phyloP scores from a whole-genome alignment of 805 yeast species.

The Spathaspora gorwiae region DNA sequence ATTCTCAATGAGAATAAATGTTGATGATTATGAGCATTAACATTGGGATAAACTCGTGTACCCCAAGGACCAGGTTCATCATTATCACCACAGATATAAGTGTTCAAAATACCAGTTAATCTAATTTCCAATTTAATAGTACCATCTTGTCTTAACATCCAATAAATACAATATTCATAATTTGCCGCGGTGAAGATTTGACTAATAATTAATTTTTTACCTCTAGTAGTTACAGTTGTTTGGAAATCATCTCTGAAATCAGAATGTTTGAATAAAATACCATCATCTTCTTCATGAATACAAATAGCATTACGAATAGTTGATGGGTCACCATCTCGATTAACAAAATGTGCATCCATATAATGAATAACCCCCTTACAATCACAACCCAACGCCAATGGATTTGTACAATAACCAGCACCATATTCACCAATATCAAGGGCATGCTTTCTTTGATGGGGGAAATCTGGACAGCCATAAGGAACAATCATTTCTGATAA shows the following conservation, averaged over 20 bases:
- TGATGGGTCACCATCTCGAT: constrained; percentile 62
- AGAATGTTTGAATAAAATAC: constrained; percentile 73
- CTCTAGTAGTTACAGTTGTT: constrained; percentile 71
- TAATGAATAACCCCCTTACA: constrained; percentile 84
- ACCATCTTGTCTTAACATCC: constrained; percentile 82
- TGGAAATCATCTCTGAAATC: constrained; percentile 78
- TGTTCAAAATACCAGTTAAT: constrained; percentile 79
- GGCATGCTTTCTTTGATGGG: constrained; percentile 83
- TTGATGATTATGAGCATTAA: constrained; percentile 84
- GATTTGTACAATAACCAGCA: constrained; percentile 82
- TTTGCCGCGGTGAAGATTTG: constrained; percentile 86
- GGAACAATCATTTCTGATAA: constrained; percentile 83
- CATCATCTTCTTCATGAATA: constrained; percentile 85
- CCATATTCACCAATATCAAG: constrained; percentile 86
- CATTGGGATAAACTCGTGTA: constrained; percentile 72
- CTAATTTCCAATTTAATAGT: constrained; percentile 74
- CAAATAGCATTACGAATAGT: constrained; percentile 75
- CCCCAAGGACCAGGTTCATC: constrained; percentile 68
- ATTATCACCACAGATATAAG: constrained; percentile 57
- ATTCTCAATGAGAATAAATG: constrained; percentile 74
- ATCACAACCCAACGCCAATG: constrained; percentile 74
- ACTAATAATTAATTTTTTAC: constrained; percentile 66
- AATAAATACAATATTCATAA: constrained; percentile 80
- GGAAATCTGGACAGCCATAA: constrained; percentile 73
- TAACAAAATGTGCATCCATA: constrained; percentile 72